Percentiles rank a stretch among this genome's conserved stretches.
Conservation (phyloP, 176 grass and related monocot species). For the Bonia amplexicaulis region DNA sequence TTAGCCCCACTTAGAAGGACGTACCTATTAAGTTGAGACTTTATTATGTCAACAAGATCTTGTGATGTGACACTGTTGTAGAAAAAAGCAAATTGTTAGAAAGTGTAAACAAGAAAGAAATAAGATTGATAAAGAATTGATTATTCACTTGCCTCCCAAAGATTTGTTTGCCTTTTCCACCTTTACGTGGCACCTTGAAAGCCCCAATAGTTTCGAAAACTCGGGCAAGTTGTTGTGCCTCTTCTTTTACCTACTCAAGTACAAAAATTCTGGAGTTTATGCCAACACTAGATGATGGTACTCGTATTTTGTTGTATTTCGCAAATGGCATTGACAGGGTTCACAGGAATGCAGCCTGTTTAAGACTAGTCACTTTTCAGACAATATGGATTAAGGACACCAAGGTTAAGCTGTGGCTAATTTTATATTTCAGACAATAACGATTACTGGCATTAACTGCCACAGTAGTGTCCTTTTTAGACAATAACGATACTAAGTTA, state of each 20-base stretch:
- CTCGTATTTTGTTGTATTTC: not conserved
- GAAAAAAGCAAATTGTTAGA: not conserved
- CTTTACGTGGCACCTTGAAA: slow-evolving; percentile 89
- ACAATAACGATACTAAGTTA: not conserved
- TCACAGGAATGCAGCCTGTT: not conserved
- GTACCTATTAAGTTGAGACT: slow-evolving; percentile 79
- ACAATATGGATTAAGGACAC: not conserved
- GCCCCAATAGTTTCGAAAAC: slow-evolving; percentile 79
- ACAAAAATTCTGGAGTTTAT: not conserved
- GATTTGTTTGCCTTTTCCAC: slow-evolving; percentile 80
- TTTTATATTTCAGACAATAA: no score
- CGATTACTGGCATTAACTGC: no score
- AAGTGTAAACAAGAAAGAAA: not conserved
- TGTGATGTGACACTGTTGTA: slow-evolving; percentile 76
- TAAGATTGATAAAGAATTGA: not conserved
- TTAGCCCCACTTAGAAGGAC: not conserved
- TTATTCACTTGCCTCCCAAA: slow-evolving; percentile 65
- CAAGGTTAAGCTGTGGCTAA: not conserved
- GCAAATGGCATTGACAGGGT: not conserved
- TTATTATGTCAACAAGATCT: slow-evolving; percentile 94
- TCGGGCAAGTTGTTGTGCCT: slow-evolving; percentile 71
- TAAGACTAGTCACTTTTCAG: not conserved
- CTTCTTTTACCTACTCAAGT: slow-evolving; percentile 80
- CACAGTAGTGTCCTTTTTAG: no score
- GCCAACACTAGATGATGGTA: not conserved